Conservation (phyloP, 2,329 filamentous ascomycete species). For the Diaporthe australafricana region DNA sequence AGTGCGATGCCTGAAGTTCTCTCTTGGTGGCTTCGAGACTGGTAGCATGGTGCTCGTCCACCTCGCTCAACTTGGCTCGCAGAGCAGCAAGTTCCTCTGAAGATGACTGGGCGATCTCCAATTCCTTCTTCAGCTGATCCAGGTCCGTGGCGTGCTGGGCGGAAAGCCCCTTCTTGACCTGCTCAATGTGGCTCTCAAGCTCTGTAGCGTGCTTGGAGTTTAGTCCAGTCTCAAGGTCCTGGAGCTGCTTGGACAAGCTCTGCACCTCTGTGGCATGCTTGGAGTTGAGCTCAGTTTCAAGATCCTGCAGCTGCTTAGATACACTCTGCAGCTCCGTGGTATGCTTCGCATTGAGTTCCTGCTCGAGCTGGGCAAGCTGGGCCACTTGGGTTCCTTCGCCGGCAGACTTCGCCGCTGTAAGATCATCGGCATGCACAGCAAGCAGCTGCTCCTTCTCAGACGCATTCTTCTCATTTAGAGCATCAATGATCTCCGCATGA, state of each 20-base stretch:
- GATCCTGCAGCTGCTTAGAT: slow-evolving; percentile 33
- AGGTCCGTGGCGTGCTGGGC: slow-evolving; percentile 51
- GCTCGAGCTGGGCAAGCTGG: slow-evolving; percentile 42
- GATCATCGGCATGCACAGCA: slow-evolving; percentile 47
- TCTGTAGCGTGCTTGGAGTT: slow-evolving; percentile 48
- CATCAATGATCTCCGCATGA: slow-evolving; percentile 56
- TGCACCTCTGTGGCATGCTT: slow-evolving; percentile 49
- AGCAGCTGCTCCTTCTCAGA: slow-evolving; percentile 53
- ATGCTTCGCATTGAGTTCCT: slow-evolving; percentile 41
- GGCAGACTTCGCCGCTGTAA: slow-evolving; percentile 43
- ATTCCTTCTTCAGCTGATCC: slow-evolving; percentile 48
- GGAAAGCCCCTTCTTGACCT: slow-evolving; percentile 50
- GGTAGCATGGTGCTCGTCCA: slow-evolving; percentile 48
- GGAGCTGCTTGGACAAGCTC: slow-evolving; percentile 31
- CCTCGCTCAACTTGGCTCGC: slow-evolving; percentile 48
- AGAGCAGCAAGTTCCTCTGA: slow-evolving; percentile 46
- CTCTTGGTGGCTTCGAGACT: slow-evolving; percentile 55
- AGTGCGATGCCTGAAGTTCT: slow-evolving; percentile 53
- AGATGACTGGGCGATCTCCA: slow-evolving; percentile 47
- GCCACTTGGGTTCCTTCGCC: slow-evolving; percentile 42
- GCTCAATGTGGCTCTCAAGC: slow-evolving; percentile 46
- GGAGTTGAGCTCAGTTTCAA: slow-evolving; percentile 36
- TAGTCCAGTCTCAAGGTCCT: slow-evolving; percentile 33
- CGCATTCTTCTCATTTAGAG: slow-evolving; percentile 55
- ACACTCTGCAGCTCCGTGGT: slow-evolving; percentile 23